phyloP scores from a whole-genome alignment of 2,329 filamentous ascomycete species.

The Pseudocercospora fuligena region DNA sequence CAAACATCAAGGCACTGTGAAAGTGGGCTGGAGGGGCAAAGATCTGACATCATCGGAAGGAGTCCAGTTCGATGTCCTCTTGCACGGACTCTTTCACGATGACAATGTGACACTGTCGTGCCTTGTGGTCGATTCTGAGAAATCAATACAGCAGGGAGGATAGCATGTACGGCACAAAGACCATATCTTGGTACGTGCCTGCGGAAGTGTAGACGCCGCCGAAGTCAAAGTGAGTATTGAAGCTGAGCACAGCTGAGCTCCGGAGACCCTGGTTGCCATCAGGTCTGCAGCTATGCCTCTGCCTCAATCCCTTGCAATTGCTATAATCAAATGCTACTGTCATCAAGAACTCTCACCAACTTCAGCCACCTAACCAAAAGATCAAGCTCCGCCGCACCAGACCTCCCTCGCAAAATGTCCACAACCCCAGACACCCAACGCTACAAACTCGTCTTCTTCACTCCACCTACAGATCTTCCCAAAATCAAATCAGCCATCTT shows the following conservation, averaged over 20 bases:
- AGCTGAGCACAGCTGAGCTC: not conserved
- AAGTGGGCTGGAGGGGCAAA: constrained; percentile 10
- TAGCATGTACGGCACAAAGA: not conserved
- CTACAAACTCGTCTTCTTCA: constrained; percentile 54
- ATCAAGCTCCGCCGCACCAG: not conserved
- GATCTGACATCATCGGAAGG: constrained; percentile 4
- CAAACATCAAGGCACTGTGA: not conserved
- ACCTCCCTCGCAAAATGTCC: not conserved
- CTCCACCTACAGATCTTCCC: constrained; percentile 44
- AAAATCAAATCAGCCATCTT: constrained; percentile 53
- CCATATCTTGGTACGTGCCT: constrained; percentile 6
- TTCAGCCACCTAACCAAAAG: not conserved
- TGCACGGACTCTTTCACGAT: no score
- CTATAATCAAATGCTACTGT: not conserved
- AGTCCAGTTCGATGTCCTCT: not conserved
- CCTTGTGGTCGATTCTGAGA: not conserved
- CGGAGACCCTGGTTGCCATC: not conserved
- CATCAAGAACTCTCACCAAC: not conserved
- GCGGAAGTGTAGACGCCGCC: constrained; percentile 7
- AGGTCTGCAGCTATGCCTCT: not conserved
- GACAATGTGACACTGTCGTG: no score
- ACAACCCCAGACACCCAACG: constrained; percentile 20
- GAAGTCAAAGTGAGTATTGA: not conserved
- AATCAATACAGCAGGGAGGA: not conserved
- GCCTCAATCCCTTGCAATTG: not conserved